Evolutionary conservation across 768 basidiomycete species (phyloP).

Genomic region (Leccinum broughii): DNA sequence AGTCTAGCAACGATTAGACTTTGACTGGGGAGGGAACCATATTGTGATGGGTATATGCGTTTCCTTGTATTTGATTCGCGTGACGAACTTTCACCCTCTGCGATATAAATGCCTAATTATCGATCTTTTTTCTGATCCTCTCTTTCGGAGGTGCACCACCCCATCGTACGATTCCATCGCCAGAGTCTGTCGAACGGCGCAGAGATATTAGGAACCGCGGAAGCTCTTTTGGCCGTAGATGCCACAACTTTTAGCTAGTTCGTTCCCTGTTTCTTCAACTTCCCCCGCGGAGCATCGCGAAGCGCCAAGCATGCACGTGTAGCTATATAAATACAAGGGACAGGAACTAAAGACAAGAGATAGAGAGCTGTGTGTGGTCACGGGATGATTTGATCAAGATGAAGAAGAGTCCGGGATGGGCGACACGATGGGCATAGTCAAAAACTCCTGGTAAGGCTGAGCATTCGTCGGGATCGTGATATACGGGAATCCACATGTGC

Average conservation of each 20-base stretch:
- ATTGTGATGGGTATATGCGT: neutral
- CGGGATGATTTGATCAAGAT: neutral
- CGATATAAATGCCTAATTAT: neutral
- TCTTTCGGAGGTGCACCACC: neutral
- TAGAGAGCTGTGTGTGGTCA: neutral
- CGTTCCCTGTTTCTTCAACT: neutral
- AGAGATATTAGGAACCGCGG: too few relatives aligned
- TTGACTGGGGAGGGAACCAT: neutral
- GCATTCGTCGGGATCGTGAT: conserved; percentile 32
- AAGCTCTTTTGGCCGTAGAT: neutral
- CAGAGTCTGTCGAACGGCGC: too few relatives aligned
- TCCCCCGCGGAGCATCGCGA: neutral
- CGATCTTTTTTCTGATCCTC: neutral
- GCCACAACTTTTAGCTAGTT: too few relatives aligned
- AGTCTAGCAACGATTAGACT: neutral
- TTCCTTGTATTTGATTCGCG: neutral
- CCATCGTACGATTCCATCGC: too few relatives aligned
- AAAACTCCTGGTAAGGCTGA: conserved; percentile 31
- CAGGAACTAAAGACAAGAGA: neutral
- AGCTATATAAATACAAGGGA: neutral
- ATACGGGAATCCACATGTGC: conserved; percentile 29
- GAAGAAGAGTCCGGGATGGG: neutral
- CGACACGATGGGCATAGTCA: conserved; percentile 9
- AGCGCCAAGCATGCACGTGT: neutral
- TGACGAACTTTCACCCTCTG: neutral